phyloP scores from a whole-genome alignment of 441 rosid genomes.

The Raphanus hybrid region DNA sequence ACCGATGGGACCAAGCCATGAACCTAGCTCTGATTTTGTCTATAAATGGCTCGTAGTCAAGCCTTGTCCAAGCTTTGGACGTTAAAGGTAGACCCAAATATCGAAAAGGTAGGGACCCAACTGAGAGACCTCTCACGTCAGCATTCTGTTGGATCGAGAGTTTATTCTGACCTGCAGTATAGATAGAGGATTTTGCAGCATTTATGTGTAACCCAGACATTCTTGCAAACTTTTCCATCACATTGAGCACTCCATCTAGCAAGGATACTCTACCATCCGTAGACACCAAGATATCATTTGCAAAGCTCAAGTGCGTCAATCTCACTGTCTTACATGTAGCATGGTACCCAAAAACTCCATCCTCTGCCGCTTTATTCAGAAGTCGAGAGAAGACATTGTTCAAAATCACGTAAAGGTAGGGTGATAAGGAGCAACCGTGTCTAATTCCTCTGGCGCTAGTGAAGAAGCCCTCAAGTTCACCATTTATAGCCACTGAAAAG shows the following conservation, averaged over 20 bases:
- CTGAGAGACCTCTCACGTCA: neutral
- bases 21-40: neutral
- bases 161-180: neutral
- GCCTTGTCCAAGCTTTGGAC: neutral
- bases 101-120: neutral
- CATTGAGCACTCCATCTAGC: neutral
- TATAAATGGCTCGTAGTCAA: neutral
- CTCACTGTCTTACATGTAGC: neutral
- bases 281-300: neutral
- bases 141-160: neutral
- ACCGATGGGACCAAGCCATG: neutral
- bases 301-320: neutral
- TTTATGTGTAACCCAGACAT: neutral
- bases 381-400: neutral
- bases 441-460: neutral
- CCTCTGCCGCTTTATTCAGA: neutral
- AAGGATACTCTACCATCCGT: neutral
- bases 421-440: neutral
- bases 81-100: neutral
- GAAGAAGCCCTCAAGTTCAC: neutral
- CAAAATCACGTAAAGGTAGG: neutral
- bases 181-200: neutral
- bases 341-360: neutral
- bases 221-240: neutral
- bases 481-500: neutral